These are phyloP conservation scores for Haematococcus lacustris DNA, from an alignment of 139 green algal genomes.

Conservation along the genomic window DNA sequence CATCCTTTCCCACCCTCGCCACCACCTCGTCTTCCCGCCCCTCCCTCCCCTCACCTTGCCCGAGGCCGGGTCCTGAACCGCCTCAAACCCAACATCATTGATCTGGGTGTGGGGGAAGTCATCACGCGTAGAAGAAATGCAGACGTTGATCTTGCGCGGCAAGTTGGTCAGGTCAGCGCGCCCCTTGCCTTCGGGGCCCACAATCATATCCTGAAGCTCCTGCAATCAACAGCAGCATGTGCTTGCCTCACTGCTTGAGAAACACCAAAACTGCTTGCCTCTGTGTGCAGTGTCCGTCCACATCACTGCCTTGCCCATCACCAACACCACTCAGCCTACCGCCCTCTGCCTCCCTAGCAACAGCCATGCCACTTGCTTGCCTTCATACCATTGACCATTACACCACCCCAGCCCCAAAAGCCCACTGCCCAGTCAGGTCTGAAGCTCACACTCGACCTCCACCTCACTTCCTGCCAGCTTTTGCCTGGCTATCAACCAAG, in stretches of 20 bases:
- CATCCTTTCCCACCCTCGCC: too few relatives aligned
- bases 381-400: neutral
- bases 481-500: neutral
- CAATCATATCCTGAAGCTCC: constrained; percentile 45
- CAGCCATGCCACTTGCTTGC: neutral
- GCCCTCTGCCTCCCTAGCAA: neutral
- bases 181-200: constrained; percentile 37
- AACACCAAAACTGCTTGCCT: neutral
- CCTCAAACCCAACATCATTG: constrained; percentile 94
- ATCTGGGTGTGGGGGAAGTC: constrained; percentile 97
- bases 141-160: constrained; percentile 95
- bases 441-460: neutral
- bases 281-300: neutral
- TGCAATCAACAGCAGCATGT: neutral
- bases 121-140: constrained; percentile 76
- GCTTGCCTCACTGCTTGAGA: neutral
- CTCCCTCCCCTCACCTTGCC: neutral
- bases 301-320: neutral
- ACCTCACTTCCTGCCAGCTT: neutral
- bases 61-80: constrained; percentile 53
- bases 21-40: too few relatives aligned
- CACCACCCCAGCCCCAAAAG: neutral
- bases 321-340: neutral
- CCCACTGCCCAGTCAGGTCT: neutral
- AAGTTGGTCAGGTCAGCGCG: constrained; percentile 89